Evolutionary conservation across 805 yeast species (phyloP).

Genomic region (Metschnikowia corniflorae): DNA sequence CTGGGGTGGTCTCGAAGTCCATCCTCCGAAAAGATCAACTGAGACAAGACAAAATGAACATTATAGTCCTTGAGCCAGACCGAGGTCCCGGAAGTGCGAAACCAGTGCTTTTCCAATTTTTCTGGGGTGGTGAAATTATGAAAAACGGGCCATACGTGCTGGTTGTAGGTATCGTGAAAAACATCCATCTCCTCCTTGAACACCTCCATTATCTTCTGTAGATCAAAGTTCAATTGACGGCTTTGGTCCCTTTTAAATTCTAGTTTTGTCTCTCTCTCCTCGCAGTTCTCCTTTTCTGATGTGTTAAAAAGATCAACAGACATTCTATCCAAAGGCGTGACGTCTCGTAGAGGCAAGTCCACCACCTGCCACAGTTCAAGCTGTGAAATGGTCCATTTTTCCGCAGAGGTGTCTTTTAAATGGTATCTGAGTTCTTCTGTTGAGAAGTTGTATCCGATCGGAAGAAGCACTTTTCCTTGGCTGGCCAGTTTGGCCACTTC

Average conservation of each 20-base stretch:
- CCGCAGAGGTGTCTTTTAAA: slow-evolving; percentile 7
- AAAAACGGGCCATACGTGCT: slow-evolving; percentile 7
- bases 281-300: slow-evolving; percentile 1
- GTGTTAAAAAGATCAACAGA: neutral
- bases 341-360: slow-evolving; percentile 3
- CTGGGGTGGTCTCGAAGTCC: slow-evolving; percentile 14
- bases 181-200: slow-evolving; percentile 9
- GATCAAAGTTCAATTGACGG: slow-evolving; percentile 5
- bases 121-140: slow-evolving; percentile 3
- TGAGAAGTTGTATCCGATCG: slow-evolving; percentile 8
- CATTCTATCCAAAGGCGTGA: slow-evolving; percentile 1
- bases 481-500: no score
- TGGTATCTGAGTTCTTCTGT: slow-evolving; percentile 2
- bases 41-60: slow-evolving; percentile 20
- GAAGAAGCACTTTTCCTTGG: slow-evolving; percentile 9
- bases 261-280: slow-evolving; percentile 1
- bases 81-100: slow-evolving; percentile 20
- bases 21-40: slow-evolving; percentile 16
- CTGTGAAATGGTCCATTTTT: slow-evolving; percentile 3
- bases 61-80: slow-evolving; percentile 23
- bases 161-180: slow-evolving; percentile 9
- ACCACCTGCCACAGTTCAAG: slow-evolving; percentile 1
- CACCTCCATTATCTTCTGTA: slow-evolving; percentile 2
- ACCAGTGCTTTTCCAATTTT: slow-evolving; percentile 15
- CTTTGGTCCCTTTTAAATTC: slow-evolving; percentile 3